Percentiles rank a stretch among this genome's conserved stretches.
phyloP scores from a whole-genome alignment of 768 basidiomycete genomes.

The Pisolithus microcarpus region DNA sequence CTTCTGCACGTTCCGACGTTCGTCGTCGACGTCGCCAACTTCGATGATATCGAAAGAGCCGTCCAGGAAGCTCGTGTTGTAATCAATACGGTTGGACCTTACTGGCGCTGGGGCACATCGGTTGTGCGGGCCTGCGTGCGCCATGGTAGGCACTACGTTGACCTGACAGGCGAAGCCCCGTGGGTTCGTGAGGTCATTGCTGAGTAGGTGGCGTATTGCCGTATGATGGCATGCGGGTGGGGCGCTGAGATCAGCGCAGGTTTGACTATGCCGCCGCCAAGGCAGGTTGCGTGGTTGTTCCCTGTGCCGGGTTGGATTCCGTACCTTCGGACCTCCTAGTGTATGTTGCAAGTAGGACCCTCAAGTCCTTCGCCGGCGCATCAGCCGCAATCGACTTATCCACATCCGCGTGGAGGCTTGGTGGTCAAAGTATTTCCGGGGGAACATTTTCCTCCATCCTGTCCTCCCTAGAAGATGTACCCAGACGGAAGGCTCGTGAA shows the following conservation, averaged over 20 bases:
- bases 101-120: conserved; percentile 61
- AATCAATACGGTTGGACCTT: conserved; percentile 75
- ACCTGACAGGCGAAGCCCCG: conserved; percentile 67
- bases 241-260: conserved; percentile 30
- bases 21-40: conserved; percentile 54
- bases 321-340: conserved; percentile 60
- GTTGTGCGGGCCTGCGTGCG: conserved; percentile 75
- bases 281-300: conserved; percentile 69
- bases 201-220: conserved; percentile 34
- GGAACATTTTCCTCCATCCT: conserved; percentile 11
- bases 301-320: conserved; percentile 52
- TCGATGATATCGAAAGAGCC: conserved; percentile 44
- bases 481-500: conserved; percentile 13
- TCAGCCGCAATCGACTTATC: conserved; percentile 8
- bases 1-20: conserved; percentile 41
- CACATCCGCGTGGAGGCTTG: conserved; percentile 38
- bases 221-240: conserved; percentile 1
- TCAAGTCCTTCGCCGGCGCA: conserved; percentile 41
- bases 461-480: conserved; percentile 26
- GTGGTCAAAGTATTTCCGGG: conserved; percentile 30
- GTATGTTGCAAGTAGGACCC: conserved; percentile 61
- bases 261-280: conserved; percentile 67
- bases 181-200: conserved; percentile 61
- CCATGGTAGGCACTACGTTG: conserved; percentile 77
- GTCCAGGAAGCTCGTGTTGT: conserved; percentile 59